A percentile compares a stretch with the other conserved stretches of the same genome.
Conservation (phyloP, 352 stramenopile species). For the Pythium pyrilobum region DNA sequence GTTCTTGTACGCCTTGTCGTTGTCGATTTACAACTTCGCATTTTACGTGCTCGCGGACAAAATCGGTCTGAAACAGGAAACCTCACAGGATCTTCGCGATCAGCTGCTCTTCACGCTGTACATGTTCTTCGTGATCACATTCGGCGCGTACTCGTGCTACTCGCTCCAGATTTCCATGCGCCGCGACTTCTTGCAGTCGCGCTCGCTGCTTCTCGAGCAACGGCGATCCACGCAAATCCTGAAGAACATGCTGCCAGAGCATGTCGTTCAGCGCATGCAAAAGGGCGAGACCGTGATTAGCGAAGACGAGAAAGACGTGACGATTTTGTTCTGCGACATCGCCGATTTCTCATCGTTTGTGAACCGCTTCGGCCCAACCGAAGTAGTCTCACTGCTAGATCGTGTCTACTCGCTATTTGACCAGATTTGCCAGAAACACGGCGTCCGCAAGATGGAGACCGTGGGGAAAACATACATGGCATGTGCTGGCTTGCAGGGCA, state of each 20-base stretch:
- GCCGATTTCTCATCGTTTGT: slow-evolving; percentile 77
- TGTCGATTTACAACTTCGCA: slow-evolving; percentile 75
- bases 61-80: slow-evolving; percentile 30
- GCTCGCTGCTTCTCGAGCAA: slow-evolving; percentile 72
- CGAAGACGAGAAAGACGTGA: slow-evolving; percentile 85
- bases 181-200: slow-evolving; percentile 75
- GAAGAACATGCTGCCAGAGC: slow-evolving; percentile 82
- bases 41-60: slow-evolving; percentile 74
- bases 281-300: slow-evolving; percentile 77
- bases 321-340: slow-evolving; percentile 85
- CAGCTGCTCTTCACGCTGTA: slow-evolving; percentile 68
- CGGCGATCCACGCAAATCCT: slow-evolving; percentile 76
- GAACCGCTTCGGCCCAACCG: slow-evolving; percentile 63
- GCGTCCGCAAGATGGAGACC: slow-evolving; percentile 91
- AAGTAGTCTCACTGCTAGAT: slow-evolving; percentile 85
- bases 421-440: slow-evolving; percentile 87
- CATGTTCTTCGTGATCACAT: slow-evolving; percentile 68
- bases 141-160: slow-evolving; percentile 73
- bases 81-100: slow-evolving; percentile 31
- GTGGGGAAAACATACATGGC: slow-evolving; percentile 92
- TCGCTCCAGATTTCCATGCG: slow-evolving; percentile 82
- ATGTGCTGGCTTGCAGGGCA: slow-evolving; percentile 78
- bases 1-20: slow-evolving; percentile 68
- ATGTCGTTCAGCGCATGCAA: slow-evolving; percentile 83
- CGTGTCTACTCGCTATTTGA: slow-evolving; percentile 92